phyloP scores from a whole-genome alignment of 2,329 filamentous ascomycete genomes.

The Neobulgaria alba region DNA sequence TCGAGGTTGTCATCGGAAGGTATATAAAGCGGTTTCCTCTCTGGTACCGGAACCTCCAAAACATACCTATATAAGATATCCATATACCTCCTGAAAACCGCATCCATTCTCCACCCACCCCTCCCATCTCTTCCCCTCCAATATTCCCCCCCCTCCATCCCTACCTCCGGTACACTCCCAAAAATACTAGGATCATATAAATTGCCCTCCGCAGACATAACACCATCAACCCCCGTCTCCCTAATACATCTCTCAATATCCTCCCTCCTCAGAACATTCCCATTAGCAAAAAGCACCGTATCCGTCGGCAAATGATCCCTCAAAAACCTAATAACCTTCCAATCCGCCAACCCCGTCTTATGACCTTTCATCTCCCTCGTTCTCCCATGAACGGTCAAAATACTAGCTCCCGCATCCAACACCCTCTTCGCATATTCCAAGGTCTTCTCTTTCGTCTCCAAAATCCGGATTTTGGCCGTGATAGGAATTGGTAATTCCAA shows the following conservation, averaged over 20 bases:
- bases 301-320: constrained; percentile 75
- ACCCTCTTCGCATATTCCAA: constrained; percentile 85
- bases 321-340: constrained; percentile 74
- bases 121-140: constrained; percentile 74
- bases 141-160: constrained; percentile 67
- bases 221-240: constrained; percentile 78
- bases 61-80: constrained; percentile 81
- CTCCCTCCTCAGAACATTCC: constrained; percentile 74
- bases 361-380: constrained; percentile 91
- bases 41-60: constrained; percentile 55
- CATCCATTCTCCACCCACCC: constrained; percentile 84
- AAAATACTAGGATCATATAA: constrained; percentile 89
- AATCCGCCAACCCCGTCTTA: constrained; percentile 87
- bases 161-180: constrained; percentile 52
- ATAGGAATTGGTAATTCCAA: constrained; percentile 71
- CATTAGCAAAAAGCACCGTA: constrained; percentile 93
- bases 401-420: constrained; percentile 78
- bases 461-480: constrained; percentile 87
- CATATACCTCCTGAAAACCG: constrained; percentile 77
- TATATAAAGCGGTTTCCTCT: constrained; percentile 64
- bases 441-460: constrained; percentile 80
- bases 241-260: constrained; percentile 73
- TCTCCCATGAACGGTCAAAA: constrained; percentile 86
- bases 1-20: constrained; percentile 38
- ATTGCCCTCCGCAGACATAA: constrained; percentile 96